Base-by-base conservation (phyloP, 2,329 filamentous ascomycete genomes). In the Colletotrichum karsti region DNA sequence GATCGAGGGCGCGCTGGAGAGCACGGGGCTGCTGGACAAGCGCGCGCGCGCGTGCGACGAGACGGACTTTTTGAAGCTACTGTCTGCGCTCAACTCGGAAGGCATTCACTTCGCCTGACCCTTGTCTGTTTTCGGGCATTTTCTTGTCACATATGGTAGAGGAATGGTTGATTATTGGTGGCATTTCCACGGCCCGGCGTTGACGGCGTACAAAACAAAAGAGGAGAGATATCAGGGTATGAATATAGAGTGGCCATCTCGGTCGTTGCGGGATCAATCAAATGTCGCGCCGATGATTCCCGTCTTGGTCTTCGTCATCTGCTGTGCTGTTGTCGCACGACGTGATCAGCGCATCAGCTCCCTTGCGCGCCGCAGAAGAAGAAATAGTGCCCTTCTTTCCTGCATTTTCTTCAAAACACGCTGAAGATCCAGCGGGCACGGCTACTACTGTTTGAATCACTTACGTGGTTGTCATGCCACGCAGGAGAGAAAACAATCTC, bases 41-140 rank as follows among this genome's bases (percentile, higher is more conserved):
- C 86, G 95, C 71, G 89, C 95, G 10, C 88, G 93, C 69, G 91
- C 96, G 84, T 97, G 94, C 75, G 94, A 98, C 75, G 94, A 98
- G 81, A 95, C 92, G 58, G 95, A 97, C 74, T 98, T 98, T 77
- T 81, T 99, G 77, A 91, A 91, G 73, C 79, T 98, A 71, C 81
- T 97, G 41, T 87, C 85, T 72, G 92, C 92, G 2, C 97, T 98
- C 80, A 97, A 98, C 77, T 89, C 93, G 72, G 93, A 97, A 77
- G 94, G 94, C 28, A 95, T 98, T 67, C 95, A 98, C 82, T 98
- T 98, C 78, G 92, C 89, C 70, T 94, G 79, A 84, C 18, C 26
- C 10, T 26, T 24, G 15, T 22, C 15, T 20, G 7, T n/a, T n/a
- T n/a, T n/a, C n/a, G n/a, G n/a, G 26, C 7, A 15, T 26, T 20